phyloP scores from a whole-genome alignment of 202 grass and related monocot species.

The Carex sylvatica region DNA sequence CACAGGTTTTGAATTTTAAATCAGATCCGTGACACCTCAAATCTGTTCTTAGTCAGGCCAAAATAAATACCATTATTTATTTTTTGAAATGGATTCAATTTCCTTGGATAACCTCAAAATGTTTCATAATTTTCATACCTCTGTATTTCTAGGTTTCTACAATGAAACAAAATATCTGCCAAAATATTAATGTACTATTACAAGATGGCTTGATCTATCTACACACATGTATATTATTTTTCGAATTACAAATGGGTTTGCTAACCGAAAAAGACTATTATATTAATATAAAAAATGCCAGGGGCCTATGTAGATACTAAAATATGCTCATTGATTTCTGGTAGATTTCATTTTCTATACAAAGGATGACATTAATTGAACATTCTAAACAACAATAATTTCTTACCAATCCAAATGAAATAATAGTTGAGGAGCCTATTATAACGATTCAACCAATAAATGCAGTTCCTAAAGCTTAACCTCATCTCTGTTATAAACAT shows the following conservation, averaged over 20 bases:
- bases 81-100: conserved; percentile 1
- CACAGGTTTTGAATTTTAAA: too few species aligned
- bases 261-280: background rate
- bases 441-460: conserved; percentile 6
- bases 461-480: background rate
- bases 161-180: background rate
- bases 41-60: conserved; percentile 3
- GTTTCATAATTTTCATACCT: background rate
- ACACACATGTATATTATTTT: background rate
- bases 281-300: background rate
- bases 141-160: background rate
- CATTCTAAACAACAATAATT: conserved; percentile 12
- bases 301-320: background rate
- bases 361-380: background rate
- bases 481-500: background rate
- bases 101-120: background rate
- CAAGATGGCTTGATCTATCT: background rate
- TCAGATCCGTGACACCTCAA: too few species aligned
- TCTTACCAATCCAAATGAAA: conserved; percentile 11
- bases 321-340: conserved; percentile 5
- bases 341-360: background rate
- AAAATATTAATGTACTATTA: background rate
- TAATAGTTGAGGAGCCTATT: background rate
- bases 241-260: background rate
- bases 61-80: background rate